Evolutionary conservation across 257 asterid species (phyloP).

Genomic region (Catharanthus roseus): DNA sequence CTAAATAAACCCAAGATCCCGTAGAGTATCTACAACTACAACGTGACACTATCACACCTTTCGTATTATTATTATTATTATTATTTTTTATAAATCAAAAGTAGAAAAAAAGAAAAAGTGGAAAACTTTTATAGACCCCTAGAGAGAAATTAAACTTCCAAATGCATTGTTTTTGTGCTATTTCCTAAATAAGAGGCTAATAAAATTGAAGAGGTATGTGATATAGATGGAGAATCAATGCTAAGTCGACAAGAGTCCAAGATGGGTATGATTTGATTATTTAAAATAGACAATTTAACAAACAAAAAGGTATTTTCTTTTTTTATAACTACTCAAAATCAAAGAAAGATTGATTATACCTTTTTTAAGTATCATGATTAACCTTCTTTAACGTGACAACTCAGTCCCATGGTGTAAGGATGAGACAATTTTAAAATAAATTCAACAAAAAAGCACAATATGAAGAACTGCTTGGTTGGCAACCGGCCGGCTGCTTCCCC

Average conservation of each 20-base stretch:
- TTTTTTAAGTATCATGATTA: conserved; percentile 33
- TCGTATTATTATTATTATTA: too few species aligned
- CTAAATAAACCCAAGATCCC: too few species aligned
- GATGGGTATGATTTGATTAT: conserved; percentile 4
- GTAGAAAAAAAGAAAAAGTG: too few species aligned
- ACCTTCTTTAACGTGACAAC: conserved; percentile 30
- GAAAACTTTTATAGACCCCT: too few species aligned
- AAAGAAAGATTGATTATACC: conserved; percentile 7
- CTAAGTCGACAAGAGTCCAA: conserved; percentile 6
- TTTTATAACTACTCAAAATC: conserved; percentile 5
- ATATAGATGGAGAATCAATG: neutral
- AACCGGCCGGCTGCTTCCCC: conserved; percentile 5
- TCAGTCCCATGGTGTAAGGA: conserved; percentile 28
- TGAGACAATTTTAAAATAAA: conserved; percentile 25
- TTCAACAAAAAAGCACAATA: conserved; percentile 20
- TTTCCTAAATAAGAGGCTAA: too few species aligned
- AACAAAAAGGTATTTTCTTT: conserved; percentile 7
- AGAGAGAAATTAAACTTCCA: too few species aligned
- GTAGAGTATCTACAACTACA: too few species aligned
- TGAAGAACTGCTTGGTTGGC: neutral
- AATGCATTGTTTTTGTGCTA: too few species aligned
- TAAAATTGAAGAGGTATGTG: too few species aligned
- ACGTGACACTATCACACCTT: too few species aligned
- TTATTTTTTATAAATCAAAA: too few species aligned
- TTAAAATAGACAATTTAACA: conserved; percentile 11